Evolutionary conservation across 495 filamentous ascomycete genomes (phyloP).

Genomic region (Parathielavia hyrcaniae): DNA sequence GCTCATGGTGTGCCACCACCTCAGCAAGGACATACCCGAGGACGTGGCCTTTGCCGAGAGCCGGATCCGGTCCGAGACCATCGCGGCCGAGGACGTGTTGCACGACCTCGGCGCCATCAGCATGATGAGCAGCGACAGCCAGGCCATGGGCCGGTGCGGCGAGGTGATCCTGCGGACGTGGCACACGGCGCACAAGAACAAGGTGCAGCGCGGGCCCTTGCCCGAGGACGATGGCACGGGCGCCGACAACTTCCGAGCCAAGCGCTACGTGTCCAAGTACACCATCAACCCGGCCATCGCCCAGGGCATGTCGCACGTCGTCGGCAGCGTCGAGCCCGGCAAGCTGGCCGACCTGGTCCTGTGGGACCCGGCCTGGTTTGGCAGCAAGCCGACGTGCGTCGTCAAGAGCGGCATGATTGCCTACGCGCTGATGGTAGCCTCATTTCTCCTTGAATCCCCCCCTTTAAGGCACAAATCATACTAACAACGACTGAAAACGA

Average conservation of each 20-base stretch:
- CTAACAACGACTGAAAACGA: neutral
- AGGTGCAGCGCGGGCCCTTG: slow-evolving; percentile 71
- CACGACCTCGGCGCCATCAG: slow-evolving; percentile 94
- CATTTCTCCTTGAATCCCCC: neutral
- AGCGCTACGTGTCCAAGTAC: slow-evolving; percentile 92
- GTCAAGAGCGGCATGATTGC: slow-evolving; percentile 89
- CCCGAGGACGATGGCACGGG: slow-evolving; percentile 72
- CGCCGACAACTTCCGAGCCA: slow-evolving; percentile 90
- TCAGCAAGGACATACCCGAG: slow-evolving; percentile 86
- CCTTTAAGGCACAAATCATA: neutral
- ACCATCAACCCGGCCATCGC: slow-evolving; percentile 94
- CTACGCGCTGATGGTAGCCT: slow-evolving; percentile 72
- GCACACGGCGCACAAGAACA: slow-evolving; percentile 99
- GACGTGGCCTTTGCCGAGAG: slow-evolving; percentile 95
- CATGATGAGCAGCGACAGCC: slow-evolving; percentile 97
- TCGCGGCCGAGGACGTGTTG: slow-evolving; percentile 94
- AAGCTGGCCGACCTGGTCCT: slow-evolving; percentile 90
- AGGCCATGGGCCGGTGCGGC: slow-evolving; percentile 96
- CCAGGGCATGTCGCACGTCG: slow-evolving; percentile 86
- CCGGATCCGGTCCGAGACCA: slow-evolving; percentile 92
- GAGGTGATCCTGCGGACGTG: slow-evolving; percentile 93
- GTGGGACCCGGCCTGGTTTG: slow-evolving; percentile 83
- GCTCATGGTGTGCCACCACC: slow-evolving; percentile 97
- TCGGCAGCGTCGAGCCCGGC: slow-evolving; percentile 82
- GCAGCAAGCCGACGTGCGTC: slow-evolving; percentile 75